Percentiles rank a stretch among this genome's conserved stretches.
phyloP scores from a whole-genome alignment of 108 stramenopile species.

The Nannochloropsis gaditana region DNA sequence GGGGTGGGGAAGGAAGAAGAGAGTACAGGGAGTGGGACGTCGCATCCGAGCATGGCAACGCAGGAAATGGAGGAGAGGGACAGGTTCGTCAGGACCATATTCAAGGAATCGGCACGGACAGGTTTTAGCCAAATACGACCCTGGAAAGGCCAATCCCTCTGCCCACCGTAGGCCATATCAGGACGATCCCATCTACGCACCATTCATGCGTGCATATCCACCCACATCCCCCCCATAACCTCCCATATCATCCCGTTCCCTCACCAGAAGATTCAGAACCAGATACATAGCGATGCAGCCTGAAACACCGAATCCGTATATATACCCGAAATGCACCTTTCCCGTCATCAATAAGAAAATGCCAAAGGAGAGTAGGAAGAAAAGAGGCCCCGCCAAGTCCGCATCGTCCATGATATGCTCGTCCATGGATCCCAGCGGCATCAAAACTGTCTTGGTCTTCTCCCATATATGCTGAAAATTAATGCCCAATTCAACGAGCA shows the following conservation, averaged over 20 bases:
- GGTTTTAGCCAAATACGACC: background rate
- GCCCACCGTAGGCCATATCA: too few species aligned
- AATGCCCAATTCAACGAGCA: conserved; percentile 96
- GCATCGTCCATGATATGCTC: conserved; percentile 60
- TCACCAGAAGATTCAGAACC: conserved; percentile 82
- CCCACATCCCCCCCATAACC: conserved; percentile 36
- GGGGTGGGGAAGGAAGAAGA: background rate
- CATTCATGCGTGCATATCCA: background rate
- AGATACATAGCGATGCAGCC: conserved; percentile 78
- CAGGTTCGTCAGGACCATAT: too few species aligned
- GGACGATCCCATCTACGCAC: background rate
- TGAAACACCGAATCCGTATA: conserved; percentile 91
- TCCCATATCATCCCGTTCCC: conserved; percentile 48
- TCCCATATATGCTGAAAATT: conserved; percentile 82
- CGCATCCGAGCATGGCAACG: too few species aligned
- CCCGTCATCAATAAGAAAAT: conserved; percentile 80
- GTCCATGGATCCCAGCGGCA: conserved; percentile 55
- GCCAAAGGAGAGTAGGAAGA: conserved; percentile 77
- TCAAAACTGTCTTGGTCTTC: conserved; percentile 80
- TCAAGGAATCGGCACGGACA: background rate
- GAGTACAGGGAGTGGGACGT: background rate
- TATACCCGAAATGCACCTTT: conserved; percentile 94
- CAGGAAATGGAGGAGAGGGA: too few species aligned
- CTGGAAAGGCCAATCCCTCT: background rate
- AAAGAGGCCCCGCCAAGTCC: conserved; percentile 93